Base-by-base conservation (phyloP, 1,139 yeast genomes). In the Petasospora fabianii region DNA sequence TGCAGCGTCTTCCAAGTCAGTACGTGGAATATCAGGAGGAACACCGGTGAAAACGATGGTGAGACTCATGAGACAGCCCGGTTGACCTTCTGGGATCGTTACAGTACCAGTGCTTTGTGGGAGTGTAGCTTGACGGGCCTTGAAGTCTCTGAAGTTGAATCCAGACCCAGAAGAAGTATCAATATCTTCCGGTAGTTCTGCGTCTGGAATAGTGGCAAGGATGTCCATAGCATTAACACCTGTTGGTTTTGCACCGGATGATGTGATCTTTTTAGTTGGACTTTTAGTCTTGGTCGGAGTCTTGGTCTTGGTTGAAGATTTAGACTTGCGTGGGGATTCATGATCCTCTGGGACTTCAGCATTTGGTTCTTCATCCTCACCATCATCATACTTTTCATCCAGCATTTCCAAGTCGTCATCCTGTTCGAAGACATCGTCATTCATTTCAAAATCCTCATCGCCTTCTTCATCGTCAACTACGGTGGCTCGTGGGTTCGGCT, bases 11-110 rank as follows among this genome's bases (percentile, higher is more conserved):
- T 84, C 94, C 17, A 92, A 83, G 21, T 77, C 80, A 1, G 76
- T 81, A 48, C 99, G 74, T 45, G 85, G 86, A 29, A 92, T 62
- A 20, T 76, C 76, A 1, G 97, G 96, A 44, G 92, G 61, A 5
- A 80, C 77, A 24, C 99, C 99, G 0, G 98, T 92, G 56, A 94
- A 92, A 0, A 94, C 97, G 49, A 92, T 84, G 0, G 95, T 87
- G 34, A 92, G 64, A 0, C 98, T 98, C 1, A 81, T 70, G 29
- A 90, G 64, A 62, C 97, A 90, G 57, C 87, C 80, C 3, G 88
- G 84, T 16, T 80, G 73, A 0, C 96, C 96, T 48, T 73, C 79
- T 0, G 96, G 95, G 15, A 83, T 64, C 12, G 71, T 76, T 30
- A 54, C 35, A 6, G 33, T 48, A 11, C 56, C 56, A 1, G 62